Base-by-base conservation (phyloP, 352 stramenopile species). In the Phytopythium ostracodes region DNA sequence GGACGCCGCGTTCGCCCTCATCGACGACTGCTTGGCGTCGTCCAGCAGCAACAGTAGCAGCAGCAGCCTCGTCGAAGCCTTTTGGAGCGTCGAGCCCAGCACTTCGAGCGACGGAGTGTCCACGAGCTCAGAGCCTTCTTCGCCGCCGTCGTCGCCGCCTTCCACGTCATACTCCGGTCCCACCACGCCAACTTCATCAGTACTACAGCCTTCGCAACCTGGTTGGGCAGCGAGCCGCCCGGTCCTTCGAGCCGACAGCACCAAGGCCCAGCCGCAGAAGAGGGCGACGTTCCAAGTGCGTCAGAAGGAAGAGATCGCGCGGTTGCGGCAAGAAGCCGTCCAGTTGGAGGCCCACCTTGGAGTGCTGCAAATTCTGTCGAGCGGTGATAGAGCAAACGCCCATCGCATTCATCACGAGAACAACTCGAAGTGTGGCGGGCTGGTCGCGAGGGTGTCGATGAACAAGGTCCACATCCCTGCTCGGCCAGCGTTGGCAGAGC, bases 261-360 rank as follows among this genome's bases (percentile, higher is more conserved):
- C 22, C 22, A 51, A 51, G n/a, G 10, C 22, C 8, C 51, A 11
- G 1, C 15, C 4, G 31, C 20, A 22, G 31, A 57, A 57, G 51
- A 12, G 12, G 10, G 29, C 20, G 31, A 27, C 51, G 31, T 31
- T 36, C 11, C 51, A 42, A 57, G 22, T 61, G 11, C 67, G 63
- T 0, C 65, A 71, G 52, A 76, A 72, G 53, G 61, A 77, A 53
- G 68, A 79, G 61, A 71, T 79, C 31, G 40, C 42, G 14, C 43
- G 60, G 10, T 53, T 81, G 1, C 66, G 71, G 22, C 50, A 69
- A 18, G 63, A 72, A 1, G 59, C 66, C 35, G 44, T 44, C 2
- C 53, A 72, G 42, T 50, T 81, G 11, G 65, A 64, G 20, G 36
- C 54, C 27, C 59, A 73, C 56, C 71, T 81, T 2, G 47, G 58